These are phyloP conservation scores for Vicia sativa DNA, from an alignment of 306 rosid genomes.

Conservation along the genomic window DNA sequence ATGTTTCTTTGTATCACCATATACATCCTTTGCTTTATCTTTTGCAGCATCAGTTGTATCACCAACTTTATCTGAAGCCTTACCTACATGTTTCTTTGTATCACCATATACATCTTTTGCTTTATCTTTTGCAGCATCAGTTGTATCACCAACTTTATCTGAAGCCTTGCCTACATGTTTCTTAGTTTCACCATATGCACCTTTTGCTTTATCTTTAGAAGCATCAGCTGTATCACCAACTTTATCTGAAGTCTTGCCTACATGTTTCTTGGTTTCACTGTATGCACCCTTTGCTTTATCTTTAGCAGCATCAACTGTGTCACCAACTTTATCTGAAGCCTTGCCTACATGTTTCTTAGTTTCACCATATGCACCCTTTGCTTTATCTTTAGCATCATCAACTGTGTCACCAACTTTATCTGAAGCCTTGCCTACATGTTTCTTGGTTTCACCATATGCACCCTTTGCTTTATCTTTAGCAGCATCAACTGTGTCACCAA, in stretches of 20 bases:
- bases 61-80: no score
- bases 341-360: not conserved
- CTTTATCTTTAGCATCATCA: no score
- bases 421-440: no score
- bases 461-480: constrained; percentile 17
- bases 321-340: not conserved
- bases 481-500: not conserved
- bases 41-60: no score
- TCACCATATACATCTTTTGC: not conserved
- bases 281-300: not conserved
- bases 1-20: no score
- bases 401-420: no score
- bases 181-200: not conserved
- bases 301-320: not conserved
- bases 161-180: not conserved
- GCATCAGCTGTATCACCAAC: not conserved
- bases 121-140: constrained; percentile 5
- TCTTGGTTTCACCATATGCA: not conserved
- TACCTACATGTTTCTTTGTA: not conserved
- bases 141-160: not conserved
- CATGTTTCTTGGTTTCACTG: not conserved
- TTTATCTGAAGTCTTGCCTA: not conserved
- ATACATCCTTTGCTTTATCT: no score
- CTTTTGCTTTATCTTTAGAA: constrained; percentile 21
- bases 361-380: not conserved